A percentile compares a stretch with the other conserved stretches of the same genome.
Conservation (phyloP, 2,329 filamentous ascomycete species). For the Cryphonectria japonica region DNA sequence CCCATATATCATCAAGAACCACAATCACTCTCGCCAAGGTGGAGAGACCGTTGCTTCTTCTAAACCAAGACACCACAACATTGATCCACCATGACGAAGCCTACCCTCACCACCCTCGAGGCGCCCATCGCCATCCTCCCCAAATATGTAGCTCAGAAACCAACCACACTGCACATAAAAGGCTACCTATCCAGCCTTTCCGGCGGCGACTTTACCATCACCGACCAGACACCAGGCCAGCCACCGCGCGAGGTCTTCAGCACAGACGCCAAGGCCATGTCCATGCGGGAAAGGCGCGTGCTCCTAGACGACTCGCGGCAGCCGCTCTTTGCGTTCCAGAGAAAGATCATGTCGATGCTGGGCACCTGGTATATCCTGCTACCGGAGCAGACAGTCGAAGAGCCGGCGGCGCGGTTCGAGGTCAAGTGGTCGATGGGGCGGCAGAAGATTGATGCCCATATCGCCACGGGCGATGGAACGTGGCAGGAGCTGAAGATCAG, state of each 20-base stretch:
- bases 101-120: background rate
- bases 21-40: background rate
- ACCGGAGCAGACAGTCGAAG: conserved; percentile 1
- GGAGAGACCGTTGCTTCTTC: background rate
- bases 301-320: background rate
- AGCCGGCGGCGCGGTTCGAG: background rate
- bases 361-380: conserved; percentile 4
- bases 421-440: background rate
- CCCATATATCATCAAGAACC: background rate
- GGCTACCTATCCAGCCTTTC: background rate
- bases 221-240: conserved; percentile 2
- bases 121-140: background rate
- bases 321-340: conserved; percentile 2
- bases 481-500: background rate
- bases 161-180: background rate
- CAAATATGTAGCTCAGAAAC: conserved; percentile 2
- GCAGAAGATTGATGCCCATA: background rate
- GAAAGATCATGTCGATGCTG: background rate
- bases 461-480: background rate
- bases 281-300: background rate
- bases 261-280: conserved; percentile 5
- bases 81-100: background rate
- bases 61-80: background rate
- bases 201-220: conserved; percentile 5
- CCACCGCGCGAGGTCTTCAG: background rate